phyloP scores from a whole-genome alignment of 805 yeast species.

The Pichia scutulata region DNA sequence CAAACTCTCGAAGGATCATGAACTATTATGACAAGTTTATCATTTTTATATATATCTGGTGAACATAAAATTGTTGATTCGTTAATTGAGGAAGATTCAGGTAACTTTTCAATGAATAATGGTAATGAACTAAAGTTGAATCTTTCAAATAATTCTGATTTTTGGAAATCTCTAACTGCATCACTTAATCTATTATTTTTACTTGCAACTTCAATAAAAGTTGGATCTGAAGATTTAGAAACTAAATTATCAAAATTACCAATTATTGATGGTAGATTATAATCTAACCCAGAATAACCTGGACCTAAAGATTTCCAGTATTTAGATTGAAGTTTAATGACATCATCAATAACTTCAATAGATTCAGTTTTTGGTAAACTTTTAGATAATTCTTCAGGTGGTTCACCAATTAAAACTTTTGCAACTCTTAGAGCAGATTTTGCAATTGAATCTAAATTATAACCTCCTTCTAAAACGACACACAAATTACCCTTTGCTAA shows the following conservation, averaged over 20 bases:
- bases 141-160: constrained; percentile 43
- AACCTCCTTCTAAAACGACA: constrained; percentile 94
- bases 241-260: constrained; percentile 29
- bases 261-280: constrained; percentile 23
- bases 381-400: constrained; percentile 72
- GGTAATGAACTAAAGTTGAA: constrained; percentile 65
- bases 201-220: constrained; percentile 29
- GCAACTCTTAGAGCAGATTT: constrained; percentile 88
- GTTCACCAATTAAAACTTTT: constrained; percentile 86
- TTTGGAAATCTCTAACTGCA: constrained; percentile 68
- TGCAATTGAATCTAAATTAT: constrained; percentile 85
- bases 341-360: constrained; percentile 73
- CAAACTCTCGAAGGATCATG: constrained; percentile 93
- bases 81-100: constrained; percentile 43
- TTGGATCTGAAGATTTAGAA: constrained; percentile 34
- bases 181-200: constrained; percentile 54
- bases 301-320: constrained; percentile 84
- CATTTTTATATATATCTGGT: constrained; percentile 54
- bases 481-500: constrained; percentile 84
- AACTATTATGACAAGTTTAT: constrained; percentile 60
- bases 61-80: constrained; percentile 61
- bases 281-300: constrained; percentile 39
- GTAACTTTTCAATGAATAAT: constrained; percentile 32
- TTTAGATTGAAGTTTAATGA: constrained; percentile 67
- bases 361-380: constrained; percentile 69